These are phyloP conservation scores for Cyanodermella asteris DNA, from an alignment of 2,329 filamentous ascomycete genomes.

Conservation along the genomic window DNA sequence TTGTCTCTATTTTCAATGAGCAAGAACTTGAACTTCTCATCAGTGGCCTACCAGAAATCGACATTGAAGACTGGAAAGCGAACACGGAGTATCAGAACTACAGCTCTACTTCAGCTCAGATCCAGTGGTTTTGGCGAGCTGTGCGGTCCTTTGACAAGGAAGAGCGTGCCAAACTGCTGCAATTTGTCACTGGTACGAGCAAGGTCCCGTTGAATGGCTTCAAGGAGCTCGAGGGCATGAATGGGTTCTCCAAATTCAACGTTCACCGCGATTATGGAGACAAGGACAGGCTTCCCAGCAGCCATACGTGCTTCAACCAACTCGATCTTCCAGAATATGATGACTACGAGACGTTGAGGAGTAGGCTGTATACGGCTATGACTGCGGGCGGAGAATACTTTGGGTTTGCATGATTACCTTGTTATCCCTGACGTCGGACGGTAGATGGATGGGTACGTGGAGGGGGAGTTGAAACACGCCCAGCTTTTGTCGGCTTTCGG, in stretches of 20 bases:
- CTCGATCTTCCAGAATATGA: conserved; percentile 97
- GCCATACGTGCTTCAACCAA: conserved; percentile 98
- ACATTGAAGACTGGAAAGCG: conserved; percentile 97
- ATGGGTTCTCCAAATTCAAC: conserved; percentile 92
- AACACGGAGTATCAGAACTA: conserved; percentile 99
- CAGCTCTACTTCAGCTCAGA: conserved; percentile 77
- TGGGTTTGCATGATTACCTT: conserved; percentile 59
- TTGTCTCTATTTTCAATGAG: conserved; percentile 95
- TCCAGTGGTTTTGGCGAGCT: conserved; percentile 99
- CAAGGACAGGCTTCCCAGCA: conserved; percentile 86
- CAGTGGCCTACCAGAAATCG: conserved; percentile 89
- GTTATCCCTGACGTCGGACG: not conserved
- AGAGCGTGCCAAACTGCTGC: conserved; percentile 85
- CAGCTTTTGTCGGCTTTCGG: no score
- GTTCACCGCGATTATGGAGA: conserved; percentile 95
- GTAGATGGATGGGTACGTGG: no score
- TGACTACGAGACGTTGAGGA: conserved; percentile 72
- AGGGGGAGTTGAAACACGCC: no score
- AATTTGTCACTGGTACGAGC: conserved; percentile 95
- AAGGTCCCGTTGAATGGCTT: conserved; percentile 98
- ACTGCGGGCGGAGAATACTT: conserved; percentile 96
- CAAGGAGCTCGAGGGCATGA: conserved; percentile 98
- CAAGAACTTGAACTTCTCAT: conserved; percentile 93
- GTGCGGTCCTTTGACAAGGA: conserved; percentile 96
- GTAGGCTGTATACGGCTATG: conserved; percentile 82